Evolutionary conservation across 2,329 filamentous ascomycete genomes (phyloP).

Genomic region (Geosmithia morbida): DNA sequence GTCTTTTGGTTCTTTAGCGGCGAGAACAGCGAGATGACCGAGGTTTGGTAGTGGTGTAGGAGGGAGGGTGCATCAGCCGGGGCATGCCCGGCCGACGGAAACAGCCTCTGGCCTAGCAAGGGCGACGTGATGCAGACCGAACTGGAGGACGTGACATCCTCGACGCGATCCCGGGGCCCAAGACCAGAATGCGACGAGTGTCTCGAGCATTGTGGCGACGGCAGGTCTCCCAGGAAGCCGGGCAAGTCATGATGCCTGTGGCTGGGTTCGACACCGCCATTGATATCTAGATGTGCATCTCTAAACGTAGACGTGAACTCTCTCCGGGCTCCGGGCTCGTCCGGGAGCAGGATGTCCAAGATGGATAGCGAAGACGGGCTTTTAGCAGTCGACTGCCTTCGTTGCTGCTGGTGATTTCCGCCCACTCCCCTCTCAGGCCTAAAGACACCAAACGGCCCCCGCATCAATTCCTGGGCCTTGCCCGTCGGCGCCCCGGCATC

Average conservation of each 20-base stretch:
- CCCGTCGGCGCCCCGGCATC: background rate
- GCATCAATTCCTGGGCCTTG: background rate
- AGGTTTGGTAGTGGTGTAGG: constrained; percentile 20
- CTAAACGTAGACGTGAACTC: too few species aligned
- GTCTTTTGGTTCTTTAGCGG: constrained; percentile 21
- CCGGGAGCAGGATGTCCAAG: too few species aligned
- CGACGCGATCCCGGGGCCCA: background rate
- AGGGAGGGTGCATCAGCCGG: constrained; percentile 18
- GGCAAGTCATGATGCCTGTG: too few species aligned
- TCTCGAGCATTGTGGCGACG: too few species aligned
- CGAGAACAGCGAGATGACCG: constrained; percentile 18
- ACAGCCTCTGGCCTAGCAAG: background rate
- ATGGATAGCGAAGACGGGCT: too few species aligned
- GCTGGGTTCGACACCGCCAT: too few species aligned
- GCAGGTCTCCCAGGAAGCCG: too few species aligned
- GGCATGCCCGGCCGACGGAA: background rate
- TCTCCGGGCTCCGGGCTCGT: too few species aligned
- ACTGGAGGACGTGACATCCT: background rate
- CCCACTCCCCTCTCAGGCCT: background rate
- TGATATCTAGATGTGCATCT: too few species aligned
- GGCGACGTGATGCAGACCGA: background rate
- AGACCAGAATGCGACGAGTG: background rate
- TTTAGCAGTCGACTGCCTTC: too few species aligned
- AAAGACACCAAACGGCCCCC: background rate
- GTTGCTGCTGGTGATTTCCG: too few species aligned